Evolutionary conservation across 2,329 filamentous ascomycete species (phyloP).

Genomic region (Fusarium armeniacum): DNA sequence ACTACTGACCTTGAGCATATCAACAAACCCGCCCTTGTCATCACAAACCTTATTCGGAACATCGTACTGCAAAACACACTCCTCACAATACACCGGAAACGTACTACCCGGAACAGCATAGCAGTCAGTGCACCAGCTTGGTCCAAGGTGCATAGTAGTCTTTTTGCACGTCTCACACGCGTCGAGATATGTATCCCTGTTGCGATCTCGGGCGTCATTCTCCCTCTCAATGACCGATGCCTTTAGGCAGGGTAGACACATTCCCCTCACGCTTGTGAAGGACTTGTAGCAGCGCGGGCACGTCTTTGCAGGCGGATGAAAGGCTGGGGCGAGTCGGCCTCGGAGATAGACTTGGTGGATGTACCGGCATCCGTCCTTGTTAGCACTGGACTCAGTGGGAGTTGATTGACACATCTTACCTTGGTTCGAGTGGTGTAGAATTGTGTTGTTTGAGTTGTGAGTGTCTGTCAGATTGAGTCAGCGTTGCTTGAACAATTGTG

Average conservation of each 20-base stretch:
- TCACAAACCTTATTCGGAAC: conserved; percentile 27
- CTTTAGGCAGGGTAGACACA: conserved; percentile 30
- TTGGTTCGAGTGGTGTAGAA: neutral
- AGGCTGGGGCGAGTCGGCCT: conserved; percentile 25
- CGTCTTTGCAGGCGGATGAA: conserved; percentile 5
- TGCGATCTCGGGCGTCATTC: neutral
- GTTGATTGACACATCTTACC: conserved; percentile 11
- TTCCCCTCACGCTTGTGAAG: neutral
- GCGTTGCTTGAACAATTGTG: neutral
- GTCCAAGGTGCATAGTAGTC: conserved; percentile 41
- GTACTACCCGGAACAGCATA: neutral
- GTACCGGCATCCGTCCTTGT: conserved; percentile 6
- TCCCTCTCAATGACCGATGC: neutral
- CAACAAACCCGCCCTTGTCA: conserved; percentile 27
- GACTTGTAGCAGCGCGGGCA: conserved; percentile 16
- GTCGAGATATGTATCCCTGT: conserved; percentile 21
- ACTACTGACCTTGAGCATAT: conserved; percentile 33
- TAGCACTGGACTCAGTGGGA: neutral
- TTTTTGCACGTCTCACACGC: conserved; percentile 5
- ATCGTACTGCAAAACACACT: conserved; percentile 16
- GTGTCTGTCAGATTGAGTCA: neutral
- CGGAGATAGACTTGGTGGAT: conserved; percentile 24
- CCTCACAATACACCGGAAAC: conserved; percentile 31
- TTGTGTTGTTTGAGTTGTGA: neutral
- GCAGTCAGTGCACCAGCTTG: conserved; percentile 40